A percentile compares a stretch with the other conserved stretches of the same genome.
Evolutionary conservation across 768 basidiomycete genomes (phyloP).

Genomic region (Suillus subaureus): DNA sequence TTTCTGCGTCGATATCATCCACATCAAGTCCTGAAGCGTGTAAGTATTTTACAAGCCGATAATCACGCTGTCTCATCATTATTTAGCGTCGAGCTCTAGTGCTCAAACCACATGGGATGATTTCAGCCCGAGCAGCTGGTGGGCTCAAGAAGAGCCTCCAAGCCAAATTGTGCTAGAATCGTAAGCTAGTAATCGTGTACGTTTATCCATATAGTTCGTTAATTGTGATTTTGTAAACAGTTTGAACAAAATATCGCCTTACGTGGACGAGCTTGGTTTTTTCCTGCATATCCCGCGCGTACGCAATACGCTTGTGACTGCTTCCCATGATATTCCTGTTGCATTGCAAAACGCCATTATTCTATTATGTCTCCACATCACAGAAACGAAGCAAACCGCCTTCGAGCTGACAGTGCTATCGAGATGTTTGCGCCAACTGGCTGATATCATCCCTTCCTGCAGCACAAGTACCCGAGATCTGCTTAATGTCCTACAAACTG

Average conservation of each 20-base stretch:
- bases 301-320: slow-evolving; percentile 36
- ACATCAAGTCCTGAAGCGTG: slow-evolving; percentile 12
- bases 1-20: slow-evolving; percentile 1
- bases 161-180: slow-evolving; percentile 31
- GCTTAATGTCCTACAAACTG: slow-evolving; percentile 59
- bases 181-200: slow-evolving; percentile 25
- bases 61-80: not conserved
- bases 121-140: not conserved
- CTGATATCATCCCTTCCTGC: slow-evolving; percentile 45
- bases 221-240: slow-evolving; percentile 14
- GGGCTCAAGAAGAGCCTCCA: slow-evolving; percentile 32
- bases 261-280: slow-evolving; percentile 63
- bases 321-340: slow-evolving; percentile 42
- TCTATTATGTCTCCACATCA: slow-evolving; percentile 57
- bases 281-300: slow-evolving; percentile 61
- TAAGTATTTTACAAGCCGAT: not conserved
- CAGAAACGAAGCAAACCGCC: slow-evolving; percentile 40
- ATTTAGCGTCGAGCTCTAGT: slow-evolving; percentile 2
- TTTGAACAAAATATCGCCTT: slow-evolving; percentile 47
- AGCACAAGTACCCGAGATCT: slow-evolving; percentile 39
- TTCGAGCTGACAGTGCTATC: slow-evolving; percentile 49
- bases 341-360: slow-evolving; percentile 52
- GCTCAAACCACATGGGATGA: not conserved
- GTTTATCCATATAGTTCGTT: not conserved
- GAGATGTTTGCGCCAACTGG: slow-evolving; percentile 48